These are phyloP conservation scores for Penicillium arizonense DNA, from an alignment of 495 filamentous ascomycete genomes.

Conservation along the genomic window DNA sequence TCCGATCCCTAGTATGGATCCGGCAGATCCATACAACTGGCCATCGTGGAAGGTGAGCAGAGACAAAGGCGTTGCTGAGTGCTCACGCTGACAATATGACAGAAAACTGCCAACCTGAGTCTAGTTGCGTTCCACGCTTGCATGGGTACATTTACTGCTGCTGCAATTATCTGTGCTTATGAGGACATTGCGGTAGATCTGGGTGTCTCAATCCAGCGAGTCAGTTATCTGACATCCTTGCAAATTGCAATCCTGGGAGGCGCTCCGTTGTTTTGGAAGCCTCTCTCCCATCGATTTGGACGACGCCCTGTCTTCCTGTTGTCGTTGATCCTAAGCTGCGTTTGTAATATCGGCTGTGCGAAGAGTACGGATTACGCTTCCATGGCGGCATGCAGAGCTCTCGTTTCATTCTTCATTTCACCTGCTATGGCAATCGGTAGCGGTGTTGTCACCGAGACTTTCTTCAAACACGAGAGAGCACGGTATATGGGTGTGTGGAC, in stretches of 20 bases:
- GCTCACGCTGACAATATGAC: background rate
- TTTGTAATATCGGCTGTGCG: conserved; percentile 48
- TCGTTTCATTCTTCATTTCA: conserved; percentile 53
- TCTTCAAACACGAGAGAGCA: conserved; percentile 49
- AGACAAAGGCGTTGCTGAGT: background rate
- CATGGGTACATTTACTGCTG: conserved; percentile 57
- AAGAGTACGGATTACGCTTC: conserved; percentile 40
- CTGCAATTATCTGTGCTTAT: conserved; percentile 53
- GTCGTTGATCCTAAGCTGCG: conserved; percentile 42
- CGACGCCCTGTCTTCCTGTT: conserved; percentile 52
- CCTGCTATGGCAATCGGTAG: conserved; percentile 55
- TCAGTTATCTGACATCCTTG: conserved; percentile 51
- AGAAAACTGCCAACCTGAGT: conserved; percentile 54
- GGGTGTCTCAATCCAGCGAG: conserved; percentile 38
- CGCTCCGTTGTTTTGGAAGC: conserved; percentile 54
- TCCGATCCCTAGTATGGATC: conserved; percentile 48
- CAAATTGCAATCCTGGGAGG: conserved; percentile 53
- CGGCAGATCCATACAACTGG: conserved; percentile 57
- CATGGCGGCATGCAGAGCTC: conserved; percentile 46
- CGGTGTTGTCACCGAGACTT: conserved; percentile 53
- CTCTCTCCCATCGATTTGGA: conserved; percentile 53
- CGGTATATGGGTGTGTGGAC: conserved; percentile 57
- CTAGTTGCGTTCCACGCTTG: conserved; percentile 55
- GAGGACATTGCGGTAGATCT: conserved; percentile 45
- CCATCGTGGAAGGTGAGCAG: conserved; percentile 46